Base-by-base conservation (phyloP, 129 eudicot genomes). In the Pittosporum tobira region DNA sequence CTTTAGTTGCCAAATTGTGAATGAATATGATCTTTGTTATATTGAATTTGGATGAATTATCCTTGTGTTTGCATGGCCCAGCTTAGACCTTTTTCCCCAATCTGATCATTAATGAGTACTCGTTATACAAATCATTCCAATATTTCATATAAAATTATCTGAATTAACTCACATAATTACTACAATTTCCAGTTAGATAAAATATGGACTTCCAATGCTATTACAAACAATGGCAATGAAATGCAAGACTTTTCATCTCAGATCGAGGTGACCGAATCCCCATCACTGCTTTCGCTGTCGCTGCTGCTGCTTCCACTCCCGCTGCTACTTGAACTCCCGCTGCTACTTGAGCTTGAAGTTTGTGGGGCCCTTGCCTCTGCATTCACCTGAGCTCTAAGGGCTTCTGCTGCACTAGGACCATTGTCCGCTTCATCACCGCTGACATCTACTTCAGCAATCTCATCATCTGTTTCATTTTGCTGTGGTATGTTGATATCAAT, bases 401-500 rank as follows among this genome's bases (percentile, higher is more conserved):
- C 96, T 80, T 87, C 94, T 22, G 96, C 99, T 62, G 96, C 96
- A 72, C 73, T 93, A 5, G 63, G 74, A 4, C 83, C 90, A 49
- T 69, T 74, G 6, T 67, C 83, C 21, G 62, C 83, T 31, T 81
- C 90, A 59, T 79, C 94, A 49, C 84, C 99, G 51, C 84, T 86
- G 18, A 68, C 77, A 69, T 87, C 96, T 69, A 90, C 84, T 61
- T 85, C 89, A 19, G 89, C 95, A 61, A 84, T 77, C 66, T 84
- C 99, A 48, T 87, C 94, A 62, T 84, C 93, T 19, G 73, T 78
- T 43, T 79, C 94, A 34, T 66, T 72, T 59, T 75, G 95, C 56
- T 93, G 99, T 1, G 98, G 90, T 46, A 77, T 66, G 57, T 93
- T 93, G 61, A 93, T 84, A 46, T 93, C 99, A 66, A 93, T 83